phyloP scores from a whole-genome alignment of 495 filamentous ascomycete genomes.

The Penicillium antarcticum region DNA sequence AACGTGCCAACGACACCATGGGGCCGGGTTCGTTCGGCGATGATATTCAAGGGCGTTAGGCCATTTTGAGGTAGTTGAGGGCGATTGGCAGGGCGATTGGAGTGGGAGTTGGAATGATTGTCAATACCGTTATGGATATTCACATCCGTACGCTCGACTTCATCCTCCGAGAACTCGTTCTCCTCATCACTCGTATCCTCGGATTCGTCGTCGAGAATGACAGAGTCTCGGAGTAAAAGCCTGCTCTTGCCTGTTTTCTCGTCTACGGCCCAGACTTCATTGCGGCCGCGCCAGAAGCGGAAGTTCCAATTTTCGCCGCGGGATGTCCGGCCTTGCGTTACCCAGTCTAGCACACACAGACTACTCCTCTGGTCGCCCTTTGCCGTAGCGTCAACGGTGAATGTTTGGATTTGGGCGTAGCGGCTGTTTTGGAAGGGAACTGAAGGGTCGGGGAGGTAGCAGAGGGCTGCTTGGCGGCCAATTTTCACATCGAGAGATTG shows the following conservation, averaged over 20 bases:
- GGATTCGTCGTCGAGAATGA: constrained; percentile 63
- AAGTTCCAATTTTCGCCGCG: constrained; percentile 91
- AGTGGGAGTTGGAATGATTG: constrained; percentile 4
- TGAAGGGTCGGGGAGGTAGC: constrained; percentile 89
- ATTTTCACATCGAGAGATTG: constrained; percentile 68
- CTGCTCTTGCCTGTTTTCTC: constrained; percentile 42
- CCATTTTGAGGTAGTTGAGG: constrained; percentile 16
- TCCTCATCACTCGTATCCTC: constrained; percentile 19
- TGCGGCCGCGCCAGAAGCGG: constrained; percentile 69
- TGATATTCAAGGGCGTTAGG: constrained; percentile 25
- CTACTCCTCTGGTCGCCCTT: constrained; percentile 39
- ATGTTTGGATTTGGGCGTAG: constrained; percentile 79
- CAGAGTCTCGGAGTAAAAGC: constrained; percentile 76
- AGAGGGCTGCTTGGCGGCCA: constrained; percentile 61
- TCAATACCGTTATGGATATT: constrained; percentile 8
- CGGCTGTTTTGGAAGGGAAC: constrained; percentile 80
- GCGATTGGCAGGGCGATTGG: neutral
- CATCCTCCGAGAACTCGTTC: constrained; percentile 36
- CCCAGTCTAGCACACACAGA: constrained; percentile 89
- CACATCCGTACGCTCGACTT: neutral
- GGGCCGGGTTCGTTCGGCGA: constrained; percentile 41
- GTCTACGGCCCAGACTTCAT: constrained; percentile 71
- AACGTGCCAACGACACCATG: constrained; percentile 75
- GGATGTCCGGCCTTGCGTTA: constrained; percentile 79
- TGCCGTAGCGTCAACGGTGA: constrained; percentile 59